phyloP scores from a whole-genome alignment of 352 stramenopile genomes.

The Phytophthora cactorum region DNA sequence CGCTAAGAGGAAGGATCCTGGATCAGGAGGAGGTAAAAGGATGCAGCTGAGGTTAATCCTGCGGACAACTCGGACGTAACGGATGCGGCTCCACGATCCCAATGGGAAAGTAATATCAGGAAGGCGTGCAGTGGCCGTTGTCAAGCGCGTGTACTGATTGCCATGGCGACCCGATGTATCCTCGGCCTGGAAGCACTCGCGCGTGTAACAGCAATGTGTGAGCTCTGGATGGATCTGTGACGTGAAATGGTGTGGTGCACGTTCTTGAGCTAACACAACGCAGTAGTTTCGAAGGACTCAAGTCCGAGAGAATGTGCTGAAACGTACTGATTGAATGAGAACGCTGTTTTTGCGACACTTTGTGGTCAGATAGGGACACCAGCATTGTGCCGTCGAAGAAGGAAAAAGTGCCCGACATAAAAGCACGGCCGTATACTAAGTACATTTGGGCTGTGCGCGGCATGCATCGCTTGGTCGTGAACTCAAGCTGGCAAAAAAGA shows the following conservation, averaged over 20 bases:
- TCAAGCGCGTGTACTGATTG: conserved; percentile 16
- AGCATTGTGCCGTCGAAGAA: conserved; percentile 26
- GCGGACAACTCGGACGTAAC: conserved; percentile 12
- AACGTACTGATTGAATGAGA: background rate
- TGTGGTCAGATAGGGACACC: conserved; percentile 36
- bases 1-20: conserved; percentile 13
- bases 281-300: conserved; percentile 1
- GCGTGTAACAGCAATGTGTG: conserved; percentile 1
- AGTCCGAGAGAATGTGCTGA: background rate
- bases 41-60: conserved; percentile 10
- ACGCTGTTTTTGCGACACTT: conserved; percentile 23
- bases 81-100: conserved; percentile 25
- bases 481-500: background rate
- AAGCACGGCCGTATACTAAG: background rate
- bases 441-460: background rate
- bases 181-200: conserved; percentile 4
- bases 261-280: background rate
- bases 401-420: background rate
- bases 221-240: background rate
- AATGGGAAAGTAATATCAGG: conserved; percentile 33
- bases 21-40: conserved; percentile 1
- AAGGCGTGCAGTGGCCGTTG: background rate
- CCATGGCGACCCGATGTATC: conserved; percentile 13
- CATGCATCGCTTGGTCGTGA: conserved; percentile 16
- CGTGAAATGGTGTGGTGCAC: conserved; percentile 11